Conservation (phyloP, 139 green algal genomes). For the Chlamydomonas sphaeroides region DNA sequence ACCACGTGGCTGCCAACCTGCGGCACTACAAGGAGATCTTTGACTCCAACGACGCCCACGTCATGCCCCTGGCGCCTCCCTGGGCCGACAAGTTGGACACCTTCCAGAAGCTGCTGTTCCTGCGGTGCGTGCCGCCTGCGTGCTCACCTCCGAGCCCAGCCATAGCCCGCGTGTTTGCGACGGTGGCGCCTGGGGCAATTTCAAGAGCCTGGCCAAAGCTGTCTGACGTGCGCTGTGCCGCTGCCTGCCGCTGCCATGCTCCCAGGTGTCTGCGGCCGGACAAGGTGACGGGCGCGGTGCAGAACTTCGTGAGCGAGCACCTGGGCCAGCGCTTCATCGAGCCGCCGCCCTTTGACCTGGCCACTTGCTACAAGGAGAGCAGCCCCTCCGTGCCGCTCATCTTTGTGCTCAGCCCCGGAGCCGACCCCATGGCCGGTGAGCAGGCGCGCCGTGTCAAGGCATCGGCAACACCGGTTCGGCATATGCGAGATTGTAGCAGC, state of each 20-base stretch:
- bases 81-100: slow-evolving; percentile 51
- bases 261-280: slow-evolving; percentile 77
- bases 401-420: slow-evolving; percentile 80
- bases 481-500: too few relatives aligned
- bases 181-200: too few relatives aligned
- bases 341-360: slow-evolving; percentile 83
- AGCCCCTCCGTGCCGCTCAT: slow-evolving; percentile 76
- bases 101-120: slow-evolving; percentile 79
- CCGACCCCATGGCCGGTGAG: slow-evolving; percentile 81
- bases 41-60: slow-evolving; percentile 80
- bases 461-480: too few relatives aligned
- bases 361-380: slow-evolving; percentile 71
- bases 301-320: slow-evolving; percentile 70
- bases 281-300: slow-evolving; percentile 74
- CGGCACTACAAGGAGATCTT: slow-evolving; percentile 74
- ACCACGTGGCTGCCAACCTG: slow-evolving; percentile 63
- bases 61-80: slow-evolving; percentile 55
- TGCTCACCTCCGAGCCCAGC: too few relatives aligned
- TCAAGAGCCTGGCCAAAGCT: too few relatives aligned
- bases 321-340: slow-evolving; percentile 81
- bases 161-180: too few relatives aligned
- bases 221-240: too few relatives aligned
- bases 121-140: slow-evolving; percentile 71
- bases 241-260: too few relatives aligned
- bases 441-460: not conserved